Base-by-base conservation (phyloP, 495 filamentous ascomycete genomes). In the Xylaria nigripes region DNA sequence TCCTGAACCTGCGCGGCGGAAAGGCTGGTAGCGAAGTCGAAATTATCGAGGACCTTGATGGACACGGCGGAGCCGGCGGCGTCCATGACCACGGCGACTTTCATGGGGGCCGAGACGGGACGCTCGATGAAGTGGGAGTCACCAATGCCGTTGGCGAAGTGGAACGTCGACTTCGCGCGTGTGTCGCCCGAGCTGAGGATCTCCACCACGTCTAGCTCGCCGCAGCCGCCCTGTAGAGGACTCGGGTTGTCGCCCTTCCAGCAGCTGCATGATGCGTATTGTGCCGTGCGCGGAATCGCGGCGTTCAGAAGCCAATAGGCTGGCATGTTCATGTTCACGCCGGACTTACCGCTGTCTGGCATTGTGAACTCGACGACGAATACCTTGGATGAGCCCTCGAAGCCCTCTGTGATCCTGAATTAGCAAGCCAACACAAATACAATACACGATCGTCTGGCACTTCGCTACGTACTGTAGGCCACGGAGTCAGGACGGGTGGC, bases 171-270 rank as follows among this genome's bases (percentile, higher is more conserved):
- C 64, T 81, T 86, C 47, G 67, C 66, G 36, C 70, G 72, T 24
- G 61, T 62, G 51, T 71, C 70, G 24, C 80, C 79, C 2, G 64
- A 34, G 32, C 68, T 60, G 8, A 89, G 77, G 27, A 85, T 72
- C 68, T 89, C 86, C 54, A 85, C 81, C 12, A 87, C 66, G 63
- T 89, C 86, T 44, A 85, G 76, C 70, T 89, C 85, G 54, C 85
- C 86, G 62, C 86, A 89, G 15, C 81, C 82, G 38, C 64, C 64
- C 22, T 62, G 15, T 16, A 46, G 50, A 0, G 64, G 64, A 52
- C 47, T 56, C 1, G 55, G 24, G 59, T 60, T 58, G 45, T 66
- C 69, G 19, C 75, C 68, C 2, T 67, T 63, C 84, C 84, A 88
- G 70, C 86, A 89, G 43, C 75, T 82, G 71, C 86, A 90, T 0